Evolutionary conservation across 495 filamentous ascomycete genomes (phyloP).

Genomic region (Tirmania nivea): DNA sequence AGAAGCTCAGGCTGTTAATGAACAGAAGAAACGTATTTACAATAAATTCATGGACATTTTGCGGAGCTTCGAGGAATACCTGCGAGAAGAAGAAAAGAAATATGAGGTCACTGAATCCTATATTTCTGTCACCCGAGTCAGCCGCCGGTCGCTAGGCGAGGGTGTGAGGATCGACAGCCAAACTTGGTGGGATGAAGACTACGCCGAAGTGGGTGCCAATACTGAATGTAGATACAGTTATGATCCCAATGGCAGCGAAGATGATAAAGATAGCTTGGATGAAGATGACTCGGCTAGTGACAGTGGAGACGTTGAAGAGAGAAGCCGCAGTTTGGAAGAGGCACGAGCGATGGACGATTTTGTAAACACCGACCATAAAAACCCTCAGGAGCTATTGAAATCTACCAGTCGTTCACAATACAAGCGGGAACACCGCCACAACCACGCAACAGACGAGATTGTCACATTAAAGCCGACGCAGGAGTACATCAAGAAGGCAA

Average conservation of each 20-base stretch:
- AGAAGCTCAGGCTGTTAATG: slow-evolving; percentile 6
- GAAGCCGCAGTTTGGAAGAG: background rate
- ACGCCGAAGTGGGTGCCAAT: slow-evolving; percentile 21
- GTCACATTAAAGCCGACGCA: background rate
- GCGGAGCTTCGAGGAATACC: slow-evolving; percentile 26
- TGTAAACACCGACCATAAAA: background rate
- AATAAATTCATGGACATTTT: slow-evolving; percentile 23
- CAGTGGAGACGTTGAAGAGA: slow-evolving; percentile 9
- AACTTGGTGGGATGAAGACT: slow-evolving; percentile 28
- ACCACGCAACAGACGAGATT: background rate
- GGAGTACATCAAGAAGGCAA: background rate
- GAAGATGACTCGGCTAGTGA: slow-evolving; percentile 17
- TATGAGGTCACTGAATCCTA: slow-evolving; percentile 28
- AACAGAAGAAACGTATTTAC: slow-evolving; percentile 20
- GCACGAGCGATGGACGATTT: background rate
- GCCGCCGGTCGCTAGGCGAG: slow-evolving; percentile 20
- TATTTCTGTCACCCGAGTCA: slow-evolving; percentile 25
- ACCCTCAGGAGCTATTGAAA: background rate
- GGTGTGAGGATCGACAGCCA: slow-evolving; percentile 24
- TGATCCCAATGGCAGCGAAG: slow-evolving; percentile 12
- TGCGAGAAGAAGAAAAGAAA: slow-evolving; percentile 26
- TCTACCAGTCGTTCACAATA: background rate
- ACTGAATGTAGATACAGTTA: background rate
- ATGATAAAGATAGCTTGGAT: slow-evolving; percentile 16
- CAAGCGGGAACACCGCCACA: background rate